Percentiles rank a stretch among this genome's conserved stretches.
phyloP scores from a whole-genome alignment of 371 early-diverging fungal genomes.

The Mucor racemosus region DNA sequence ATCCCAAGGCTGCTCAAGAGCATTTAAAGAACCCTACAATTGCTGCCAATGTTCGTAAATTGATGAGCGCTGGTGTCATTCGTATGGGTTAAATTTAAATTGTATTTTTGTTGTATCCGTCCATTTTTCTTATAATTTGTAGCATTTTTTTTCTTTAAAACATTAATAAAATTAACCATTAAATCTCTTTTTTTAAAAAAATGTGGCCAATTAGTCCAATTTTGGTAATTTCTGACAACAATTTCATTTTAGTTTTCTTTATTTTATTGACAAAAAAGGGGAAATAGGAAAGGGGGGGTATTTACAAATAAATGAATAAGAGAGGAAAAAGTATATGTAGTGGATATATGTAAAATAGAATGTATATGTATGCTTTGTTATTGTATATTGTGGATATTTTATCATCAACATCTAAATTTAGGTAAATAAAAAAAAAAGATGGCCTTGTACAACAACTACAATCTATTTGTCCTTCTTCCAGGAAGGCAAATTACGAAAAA shows the following conservation, averaged over 20 bases:
- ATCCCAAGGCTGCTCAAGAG: slow-evolving; percentile 91
- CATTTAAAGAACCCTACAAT: slow-evolving; percentile 92
- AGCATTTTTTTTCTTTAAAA: slow-evolving; percentile 7
- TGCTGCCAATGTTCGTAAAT: slow-evolving; percentile 92
- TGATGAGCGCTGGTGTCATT: slow-evolving; percentile 90
- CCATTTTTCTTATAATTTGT: not conserved
- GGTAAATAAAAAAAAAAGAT: not conserved
- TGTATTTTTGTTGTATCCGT: not conserved
- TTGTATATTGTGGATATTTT: not conserved
- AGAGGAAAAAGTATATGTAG: not conserved
- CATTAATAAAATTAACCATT: not conserved
- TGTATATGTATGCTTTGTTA: no score
- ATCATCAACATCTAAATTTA: not conserved
- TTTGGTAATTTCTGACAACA: no score
- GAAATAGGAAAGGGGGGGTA: not conserved
- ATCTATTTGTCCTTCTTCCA: slow-evolving; percentile 10
- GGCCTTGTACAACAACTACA: not conserved
- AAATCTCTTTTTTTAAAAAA: not conserved
- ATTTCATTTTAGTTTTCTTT: no score
- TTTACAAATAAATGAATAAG: not conserved
- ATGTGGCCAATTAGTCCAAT: no score
- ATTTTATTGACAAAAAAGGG: no score
- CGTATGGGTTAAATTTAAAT: slow-evolving; percentile 56
- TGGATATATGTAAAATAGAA: not conserved
- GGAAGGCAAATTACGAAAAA: slow-evolving; percentile 19